Percentiles rank a stretch among this genome's conserved stretches.
These are phyloP conservation scores for Sphaerulina vaccinii DNA, from an alignment of 2,329 filamentous ascomycete genomes.

Conservation along the genomic window DNA sequence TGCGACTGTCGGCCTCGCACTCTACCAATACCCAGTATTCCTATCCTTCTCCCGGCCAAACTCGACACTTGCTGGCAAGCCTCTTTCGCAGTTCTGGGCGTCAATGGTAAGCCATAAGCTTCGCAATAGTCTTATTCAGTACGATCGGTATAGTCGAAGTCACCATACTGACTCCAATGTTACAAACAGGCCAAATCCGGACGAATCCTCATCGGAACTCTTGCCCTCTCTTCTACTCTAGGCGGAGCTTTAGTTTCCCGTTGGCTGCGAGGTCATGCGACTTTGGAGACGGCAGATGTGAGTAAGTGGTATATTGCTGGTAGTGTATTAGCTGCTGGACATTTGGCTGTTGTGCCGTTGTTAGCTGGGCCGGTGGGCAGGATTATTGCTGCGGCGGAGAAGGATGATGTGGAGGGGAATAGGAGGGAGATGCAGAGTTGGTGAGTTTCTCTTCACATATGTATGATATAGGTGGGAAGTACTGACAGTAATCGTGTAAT, in stretches of 20 bases:
- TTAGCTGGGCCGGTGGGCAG: constrained; percentile 26
- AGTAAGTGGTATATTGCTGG: constrained; percentile 33
- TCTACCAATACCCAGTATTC: constrained; percentile 34
- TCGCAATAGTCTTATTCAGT: neutral
- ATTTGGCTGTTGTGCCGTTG: constrained; percentile 29
- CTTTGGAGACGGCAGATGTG: constrained; percentile 25
- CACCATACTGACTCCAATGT: neutral
- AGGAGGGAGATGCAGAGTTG: constrained; percentile 31
- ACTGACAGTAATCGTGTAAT: too few species aligned
- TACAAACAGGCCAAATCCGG: constrained; percentile 24
- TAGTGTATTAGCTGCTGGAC: constrained; percentile 28
- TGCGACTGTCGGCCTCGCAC: constrained; percentile 33
- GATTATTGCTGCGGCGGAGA: constrained; percentile 24
- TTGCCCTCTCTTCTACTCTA: constrained; percentile 24
- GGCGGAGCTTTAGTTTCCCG: constrained; percentile 26
- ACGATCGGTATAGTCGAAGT: too few species aligned
- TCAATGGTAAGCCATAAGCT: constrained; percentile 15
- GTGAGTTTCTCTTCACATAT: too few species aligned
- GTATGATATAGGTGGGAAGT: too few species aligned
- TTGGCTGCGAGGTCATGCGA: constrained; percentile 29
- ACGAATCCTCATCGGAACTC: constrained; percentile 22
- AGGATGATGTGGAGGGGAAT: constrained; percentile 26
- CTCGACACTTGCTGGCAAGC: constrained; percentile 26
- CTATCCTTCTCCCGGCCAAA: constrained; percentile 25
- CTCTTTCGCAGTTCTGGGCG: constrained; percentile 32